Evolutionary conservation across 441 rosid species (phyloP).

Genomic region (Codiaeum variegatum): DNA sequence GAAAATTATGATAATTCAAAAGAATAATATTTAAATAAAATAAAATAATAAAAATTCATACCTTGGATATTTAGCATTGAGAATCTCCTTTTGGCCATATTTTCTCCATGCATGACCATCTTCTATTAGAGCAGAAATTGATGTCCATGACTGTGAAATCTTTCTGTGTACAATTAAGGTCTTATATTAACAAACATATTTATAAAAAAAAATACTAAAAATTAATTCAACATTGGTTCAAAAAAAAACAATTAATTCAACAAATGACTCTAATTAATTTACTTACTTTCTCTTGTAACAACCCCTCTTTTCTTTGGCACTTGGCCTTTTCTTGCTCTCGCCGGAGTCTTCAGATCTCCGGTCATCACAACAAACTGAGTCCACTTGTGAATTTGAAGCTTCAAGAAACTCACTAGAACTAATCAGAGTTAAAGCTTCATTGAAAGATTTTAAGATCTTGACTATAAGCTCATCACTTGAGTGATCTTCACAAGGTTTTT

Average conservation of each 20-base stretch:
- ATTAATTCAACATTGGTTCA: too few relatives aligned
- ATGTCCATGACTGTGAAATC: constrained; percentile 34
- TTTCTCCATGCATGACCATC: constrained; percentile 80
- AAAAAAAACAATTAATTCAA: neutral
- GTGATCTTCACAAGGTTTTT: constrained; percentile 19
- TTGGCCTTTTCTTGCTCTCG: constrained; percentile 39
- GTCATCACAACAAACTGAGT: constrained; percentile 28
- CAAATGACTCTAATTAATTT: neutral
- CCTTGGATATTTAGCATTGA: constrained; percentile 70
- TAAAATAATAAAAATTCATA: constrained; percentile 5
- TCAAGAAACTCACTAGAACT: constrained; percentile 19
- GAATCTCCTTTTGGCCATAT: constrained; percentile 79
- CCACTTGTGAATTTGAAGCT: constrained; percentile 34
- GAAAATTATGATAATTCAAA: neutral
- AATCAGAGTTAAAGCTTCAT: constrained; percentile 40
- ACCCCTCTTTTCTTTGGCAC: constrained; percentile 46
- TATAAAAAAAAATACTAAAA: too few relatives aligned
- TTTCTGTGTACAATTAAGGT: constrained; percentile 34
- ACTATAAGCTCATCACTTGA: constrained; percentile 29
- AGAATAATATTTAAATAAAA: neutral
- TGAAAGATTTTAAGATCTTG: constrained; percentile 56
- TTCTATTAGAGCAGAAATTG: constrained; percentile 30
- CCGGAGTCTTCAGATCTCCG: constrained; percentile 53
- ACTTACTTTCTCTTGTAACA: constrained; percentile 78
- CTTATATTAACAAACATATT: neutral